Evolutionary conservation across 2,329 filamentous ascomycete species (phyloP), one percentile per base, ranked within the genome.

Genomic region (Fusarium nurragi): DNA sequence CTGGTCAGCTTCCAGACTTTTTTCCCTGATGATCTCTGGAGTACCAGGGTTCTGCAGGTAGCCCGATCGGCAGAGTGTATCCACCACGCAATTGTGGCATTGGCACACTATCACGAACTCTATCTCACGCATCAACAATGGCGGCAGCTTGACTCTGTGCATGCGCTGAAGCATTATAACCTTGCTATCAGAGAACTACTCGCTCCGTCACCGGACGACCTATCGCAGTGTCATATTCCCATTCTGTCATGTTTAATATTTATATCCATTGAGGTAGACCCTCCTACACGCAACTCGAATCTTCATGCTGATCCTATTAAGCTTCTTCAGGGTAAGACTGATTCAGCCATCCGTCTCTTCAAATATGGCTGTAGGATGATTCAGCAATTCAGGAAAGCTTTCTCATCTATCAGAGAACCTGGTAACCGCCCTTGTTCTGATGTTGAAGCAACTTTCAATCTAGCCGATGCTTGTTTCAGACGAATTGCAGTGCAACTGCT

Each of bases 281-380:
- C n/a, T n/a, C n/a, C n/a, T n/a, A n/a, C n/a, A n/a, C n/a, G n/a
- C n/a, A n/a, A n/a, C n/a, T n/a, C n/a, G 2, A 4, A 4, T 19
- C 1, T 11, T 12, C 1, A 34, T n/a, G 10, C 30, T 62, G 6
- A 64, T 2, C 5, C 0, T 0, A 3, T 5, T 2, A 25, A 65
- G 63, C 19, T 65, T 4, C 56, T 65, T 3, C 63, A 66, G 16
- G 62, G 62, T 5, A 66, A 65, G 8, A 65, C 53, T 2, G 44
- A 54, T 16, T 58, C 63, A 0, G 57, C 62, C 6, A 54, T 66
- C 5, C 6, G 28, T 1, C 57, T 65, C 11, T 65, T 65, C 21
- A 62, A 62, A 2, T 66, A 65, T 14, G 63, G 63, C 2, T 59
- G 62, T 7, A 38, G 16, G 3, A 63, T 65, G 62, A 63, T 65